Evolutionary conservation across 768 basidiomycete species (phyloP).

Genomic region (Lactifluus piperatus): DNA sequence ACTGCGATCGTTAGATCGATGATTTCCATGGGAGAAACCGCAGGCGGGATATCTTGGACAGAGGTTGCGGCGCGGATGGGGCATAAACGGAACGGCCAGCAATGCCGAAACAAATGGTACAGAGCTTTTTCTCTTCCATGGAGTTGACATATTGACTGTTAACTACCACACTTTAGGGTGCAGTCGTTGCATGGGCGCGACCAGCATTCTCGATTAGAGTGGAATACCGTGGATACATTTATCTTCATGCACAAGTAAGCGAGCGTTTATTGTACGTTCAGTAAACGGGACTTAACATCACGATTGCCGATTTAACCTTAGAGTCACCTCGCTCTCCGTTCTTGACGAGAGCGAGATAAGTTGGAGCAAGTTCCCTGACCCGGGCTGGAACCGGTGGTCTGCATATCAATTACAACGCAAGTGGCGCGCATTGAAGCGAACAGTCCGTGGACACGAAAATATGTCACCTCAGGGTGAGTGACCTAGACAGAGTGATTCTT

Average conservation of each 20-base stretch:
- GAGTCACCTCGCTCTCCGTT: conserved; percentile 3
- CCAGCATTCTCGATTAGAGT: background rate
- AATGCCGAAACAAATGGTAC: conserved; percentile 9
- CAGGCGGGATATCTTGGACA: conserved; percentile 1
- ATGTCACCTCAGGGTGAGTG: background rate
- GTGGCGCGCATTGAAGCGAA: background rate
- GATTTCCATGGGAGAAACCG: background rate
- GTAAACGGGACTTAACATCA: background rate
- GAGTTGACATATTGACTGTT: background rate
- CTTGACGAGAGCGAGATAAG: conserved; percentile 7
- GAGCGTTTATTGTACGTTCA: background rate
- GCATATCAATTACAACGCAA: conserved; percentile 6
- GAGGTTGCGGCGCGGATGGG: background rate
- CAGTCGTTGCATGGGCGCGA: conserved; percentile 11
- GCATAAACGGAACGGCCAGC: conserved; percentile 5
- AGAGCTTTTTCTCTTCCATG: background rate
- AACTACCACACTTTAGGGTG: background rate
- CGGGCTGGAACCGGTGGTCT: conserved; percentile 6
- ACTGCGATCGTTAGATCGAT: background rate
- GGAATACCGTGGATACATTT: background rate
- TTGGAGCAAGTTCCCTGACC: conserved; percentile 9
- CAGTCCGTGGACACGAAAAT: background rate
- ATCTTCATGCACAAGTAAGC: conserved; percentile 12
- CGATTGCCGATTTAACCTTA: background rate
- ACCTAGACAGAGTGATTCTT: background rate